Conservation (phyloP, 352 stramenopile genomes). For the Phytophthora lateralis region DNA sequence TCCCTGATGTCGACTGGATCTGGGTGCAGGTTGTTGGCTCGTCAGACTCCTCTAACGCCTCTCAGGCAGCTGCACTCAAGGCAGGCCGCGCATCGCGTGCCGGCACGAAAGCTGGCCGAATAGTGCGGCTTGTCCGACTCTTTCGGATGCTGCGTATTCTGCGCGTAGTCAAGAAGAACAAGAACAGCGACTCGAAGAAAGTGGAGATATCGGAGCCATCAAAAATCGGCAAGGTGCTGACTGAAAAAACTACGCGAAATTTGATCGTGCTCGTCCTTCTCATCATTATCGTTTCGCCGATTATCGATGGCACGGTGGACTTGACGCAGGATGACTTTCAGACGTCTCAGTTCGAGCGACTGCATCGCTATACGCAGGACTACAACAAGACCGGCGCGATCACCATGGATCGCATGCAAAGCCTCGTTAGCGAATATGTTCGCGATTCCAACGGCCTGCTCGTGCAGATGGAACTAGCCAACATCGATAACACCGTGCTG, state of each 20-base stretch:
- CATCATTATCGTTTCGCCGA: constrained; percentile 87
- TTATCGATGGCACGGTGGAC: constrained; percentile 80
- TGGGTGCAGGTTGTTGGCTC: constrained; percentile 65
- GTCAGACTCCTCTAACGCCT: constrained; percentile 25
- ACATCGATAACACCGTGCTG: constrained; percentile 48
- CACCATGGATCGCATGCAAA: constrained; percentile 49
- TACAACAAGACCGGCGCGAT: constrained; percentile 76
- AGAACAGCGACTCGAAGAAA: constrained; percentile 55
- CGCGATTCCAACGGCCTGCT: constrained; percentile 77
- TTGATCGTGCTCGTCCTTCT: constrained; percentile 92
- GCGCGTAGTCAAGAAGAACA: constrained; percentile 83
- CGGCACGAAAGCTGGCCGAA: constrained; percentile 88
- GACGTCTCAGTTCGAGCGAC: constrained; percentile 68
- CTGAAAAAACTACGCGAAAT: constrained; percentile 93
- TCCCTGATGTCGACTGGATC: constrained; percentile 91
- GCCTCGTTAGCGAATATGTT: constrained; percentile 74
- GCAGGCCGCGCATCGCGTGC: constrained; percentile 86
- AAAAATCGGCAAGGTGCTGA: constrained; percentile 95
- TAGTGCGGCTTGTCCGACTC: constrained; percentile 92
- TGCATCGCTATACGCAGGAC: constrained; percentile 85
- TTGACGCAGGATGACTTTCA: constrained; percentile 81
- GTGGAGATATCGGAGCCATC: constrained; percentile 86
- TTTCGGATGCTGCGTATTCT: constrained; percentile 92
- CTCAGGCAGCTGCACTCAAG: constrained; percentile 74
- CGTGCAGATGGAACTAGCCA: constrained; percentile 62